phyloP scores from a whole-genome alignment of 495 filamentous ascomycete genomes.

The Penicillium paradoxum region DNA sequence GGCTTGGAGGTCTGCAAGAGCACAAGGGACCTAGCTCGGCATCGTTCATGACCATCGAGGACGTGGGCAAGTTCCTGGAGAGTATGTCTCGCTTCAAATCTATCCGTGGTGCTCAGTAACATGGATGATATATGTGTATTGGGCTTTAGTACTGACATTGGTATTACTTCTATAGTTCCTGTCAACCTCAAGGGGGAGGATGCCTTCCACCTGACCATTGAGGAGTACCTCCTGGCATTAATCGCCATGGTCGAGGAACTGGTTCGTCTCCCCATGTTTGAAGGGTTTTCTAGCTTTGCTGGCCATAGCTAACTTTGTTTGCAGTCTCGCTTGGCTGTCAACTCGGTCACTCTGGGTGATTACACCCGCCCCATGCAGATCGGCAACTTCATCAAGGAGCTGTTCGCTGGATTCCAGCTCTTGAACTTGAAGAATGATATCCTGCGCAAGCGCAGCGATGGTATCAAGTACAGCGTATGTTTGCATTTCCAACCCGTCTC shows the following conservation, averaged over 20 bases:
- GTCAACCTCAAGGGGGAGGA: slow-evolving; percentile 88
- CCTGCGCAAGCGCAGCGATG: slow-evolving; percentile 79
- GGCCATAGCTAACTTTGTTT: slow-evolving; percentile 1
- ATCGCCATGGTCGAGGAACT: slow-evolving; percentile 87
- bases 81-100: slow-evolving; percentile 44
- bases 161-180: slow-evolving; percentile 57
- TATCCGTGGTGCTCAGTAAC: neutral
- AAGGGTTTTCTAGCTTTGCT: neutral
- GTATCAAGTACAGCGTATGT: slow-evolving; percentile 86
- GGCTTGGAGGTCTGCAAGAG: slow-evolving; percentile 61
- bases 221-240: slow-evolving; percentile 89
- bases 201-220: slow-evolving; percentile 90
- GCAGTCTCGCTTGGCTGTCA: slow-evolving; percentile 82
- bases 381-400: slow-evolving; percentile 86
- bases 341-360: slow-evolving; percentile 91
- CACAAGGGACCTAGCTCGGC: slow-evolving; percentile 35
- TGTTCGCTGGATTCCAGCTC: slow-evolving; percentile 93
- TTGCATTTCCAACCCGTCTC: neutral
- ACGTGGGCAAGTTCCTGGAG: slow-evolving; percentile 70
- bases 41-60: slow-evolving; percentile 76
- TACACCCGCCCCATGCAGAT: slow-evolving; percentile 78
- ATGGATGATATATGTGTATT: neutral
- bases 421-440: slow-evolving; percentile 96
- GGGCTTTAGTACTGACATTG: neutral
- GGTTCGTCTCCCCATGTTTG: slow-evolving; percentile 32